Conservation (phyloP, 1,284 basidiomycete species). For the Naganishia sp. region DNA sequence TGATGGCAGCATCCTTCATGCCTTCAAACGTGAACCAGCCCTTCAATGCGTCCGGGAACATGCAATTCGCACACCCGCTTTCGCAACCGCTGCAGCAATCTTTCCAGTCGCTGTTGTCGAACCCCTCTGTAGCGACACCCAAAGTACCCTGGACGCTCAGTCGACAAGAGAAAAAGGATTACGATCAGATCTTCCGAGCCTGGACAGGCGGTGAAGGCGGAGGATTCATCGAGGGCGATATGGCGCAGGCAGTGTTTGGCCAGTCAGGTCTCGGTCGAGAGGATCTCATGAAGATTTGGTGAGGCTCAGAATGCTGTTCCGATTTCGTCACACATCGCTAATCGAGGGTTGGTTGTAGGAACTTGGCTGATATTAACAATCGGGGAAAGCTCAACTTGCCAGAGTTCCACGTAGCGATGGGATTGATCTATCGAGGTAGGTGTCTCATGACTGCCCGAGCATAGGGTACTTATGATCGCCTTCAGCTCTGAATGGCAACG, state of each 20-base stretch:
- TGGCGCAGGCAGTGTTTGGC: conserved; percentile 90
- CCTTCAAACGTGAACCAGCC: conserved; percentile 57
- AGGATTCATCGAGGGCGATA: conserved; percentile 78
- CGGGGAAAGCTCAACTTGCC: conserved; percentile 90
- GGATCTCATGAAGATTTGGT: conserved; percentile 94
- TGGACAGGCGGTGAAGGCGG: conserved; percentile 76
- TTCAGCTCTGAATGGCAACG: conserved; percentile 85
- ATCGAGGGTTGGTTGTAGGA: conserved; percentile 59
- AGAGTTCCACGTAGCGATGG: conserved; percentile 99
- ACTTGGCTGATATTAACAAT: conserved; percentile 83
- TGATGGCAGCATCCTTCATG: conserved; percentile 86
- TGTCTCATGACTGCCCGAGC: conserved; percentile 36
- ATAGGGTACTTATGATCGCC: conserved; percentile 3
- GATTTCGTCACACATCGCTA: no score
- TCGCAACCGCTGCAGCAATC: conserved; percentile 60
- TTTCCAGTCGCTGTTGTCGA: conserved; percentile 58
- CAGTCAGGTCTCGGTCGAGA: conserved; percentile 87
- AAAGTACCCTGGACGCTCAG: conserved; percentile 85
- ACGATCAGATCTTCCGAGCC: conserved; percentile 93
- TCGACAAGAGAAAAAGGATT: conserved; percentile 89
- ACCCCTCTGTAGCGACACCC: conserved; percentile 68
- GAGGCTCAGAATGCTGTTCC: conserved; percentile 43
- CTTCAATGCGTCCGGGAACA: conserved; percentile 50
- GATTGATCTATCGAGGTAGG: conserved; percentile 90
- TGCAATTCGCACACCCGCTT: conserved; percentile 61